Evolutionary conservation across 148 eudicot genomes (phyloP).

Genomic region (Oxyria digyna): DNA sequence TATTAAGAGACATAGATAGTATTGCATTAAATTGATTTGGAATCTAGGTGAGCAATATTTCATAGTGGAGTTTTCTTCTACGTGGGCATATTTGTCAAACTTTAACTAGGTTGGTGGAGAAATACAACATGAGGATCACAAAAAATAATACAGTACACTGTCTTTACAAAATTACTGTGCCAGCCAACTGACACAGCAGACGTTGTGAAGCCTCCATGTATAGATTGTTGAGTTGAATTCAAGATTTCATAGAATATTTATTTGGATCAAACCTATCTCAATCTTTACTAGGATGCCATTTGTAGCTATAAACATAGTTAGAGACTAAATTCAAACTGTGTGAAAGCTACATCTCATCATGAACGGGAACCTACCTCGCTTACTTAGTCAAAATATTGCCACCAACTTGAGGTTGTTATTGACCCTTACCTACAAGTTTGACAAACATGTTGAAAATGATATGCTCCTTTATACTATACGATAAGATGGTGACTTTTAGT

Average conservation of each 20-base stretch:
- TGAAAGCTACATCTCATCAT: not conserved
- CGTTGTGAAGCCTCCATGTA: constrained; percentile 5
- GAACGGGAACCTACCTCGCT: too few species aligned
- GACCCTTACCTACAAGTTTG: too few species aligned
- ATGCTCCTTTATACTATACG: too few species aligned
- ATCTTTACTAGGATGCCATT: not conserved
- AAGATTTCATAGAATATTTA: not conserved
- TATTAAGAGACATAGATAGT: not conserved
- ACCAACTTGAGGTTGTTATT: not conserved
- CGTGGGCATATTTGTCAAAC: not conserved
- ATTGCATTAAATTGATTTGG: not conserved
- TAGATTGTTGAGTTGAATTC: not conserved
- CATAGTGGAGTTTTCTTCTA: too few species aligned
- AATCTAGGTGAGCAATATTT: not conserved
- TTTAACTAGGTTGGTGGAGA: not conserved
- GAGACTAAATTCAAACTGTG: not conserved
- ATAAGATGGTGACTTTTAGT: too few species aligned
- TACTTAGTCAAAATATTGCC: not conserved
- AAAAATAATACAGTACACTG: too few species aligned
- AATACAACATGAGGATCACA: not conserved
- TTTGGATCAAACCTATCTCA: not conserved
- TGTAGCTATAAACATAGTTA: not conserved
- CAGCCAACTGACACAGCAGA: not conserved
- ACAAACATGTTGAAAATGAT: too few species aligned
- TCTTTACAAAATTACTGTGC: not conserved